Evolutionary conservation across 192 early-diverging fungal genomes (phyloP), one percentile per base, ranked within the genome.

Genomic region (Coemansia sp.): DNA sequence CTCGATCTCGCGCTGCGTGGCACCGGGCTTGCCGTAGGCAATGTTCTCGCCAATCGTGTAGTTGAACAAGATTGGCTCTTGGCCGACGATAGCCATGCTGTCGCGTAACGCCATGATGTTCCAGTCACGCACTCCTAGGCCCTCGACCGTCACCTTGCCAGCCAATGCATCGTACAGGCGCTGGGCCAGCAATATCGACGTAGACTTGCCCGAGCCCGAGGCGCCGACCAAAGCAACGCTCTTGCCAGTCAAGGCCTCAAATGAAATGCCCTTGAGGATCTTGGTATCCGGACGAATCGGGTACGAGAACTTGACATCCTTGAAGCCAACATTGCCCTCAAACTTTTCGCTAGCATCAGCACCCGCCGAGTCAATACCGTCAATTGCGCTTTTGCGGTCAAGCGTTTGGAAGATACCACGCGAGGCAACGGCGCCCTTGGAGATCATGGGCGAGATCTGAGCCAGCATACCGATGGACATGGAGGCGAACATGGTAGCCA

Each of bases 21-120:
- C 82, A 31, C 70, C 76, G 21, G 88, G 86, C 21, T 87, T 76
- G 42, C 89, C 90, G 72, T 92, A 96, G 12, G 76, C 78, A 64
- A 98, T 94, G 83, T 98, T 98, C 38, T 98, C 93, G 36, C 84
- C 86, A 71, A 98, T 90, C 37, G 88, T 87, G 77, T 92, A 78
- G 85, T 94, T 91, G 78, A 96, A 97, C 42, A 97, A 72, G 8
- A 91, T 84, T 1, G 95, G 95, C 85, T 96, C 94, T 74, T 98
- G 95, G 25, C 90, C 89, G 32, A 98, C 95, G 23, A 98, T 79
- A 2, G 93, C 90, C 83, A 95, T 85, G 62, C 86, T 84, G 34
- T 79, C 58, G 65, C 95, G 89, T 51, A 96, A 82, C 55, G 88
- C 87, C 61, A 75, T 73, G 29, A 97, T 51, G 58, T 87, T 81